Evolutionary conservation across 1,139 yeast genomes (phyloP).

Genomic region (Sugiyamaella neomexicana): DNA sequence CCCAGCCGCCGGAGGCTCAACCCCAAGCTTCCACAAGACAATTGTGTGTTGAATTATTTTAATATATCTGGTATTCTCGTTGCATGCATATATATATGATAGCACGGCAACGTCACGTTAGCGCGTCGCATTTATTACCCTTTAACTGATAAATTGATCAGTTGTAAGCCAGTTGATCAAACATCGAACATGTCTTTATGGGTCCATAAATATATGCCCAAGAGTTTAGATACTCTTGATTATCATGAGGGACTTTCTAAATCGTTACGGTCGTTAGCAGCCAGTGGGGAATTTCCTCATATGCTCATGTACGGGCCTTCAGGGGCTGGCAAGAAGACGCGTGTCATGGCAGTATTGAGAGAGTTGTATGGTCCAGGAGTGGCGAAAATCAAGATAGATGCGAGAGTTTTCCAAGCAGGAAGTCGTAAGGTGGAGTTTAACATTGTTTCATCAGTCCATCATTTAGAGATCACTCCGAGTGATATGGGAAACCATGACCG

Average conservation of each 20-base stretch:
- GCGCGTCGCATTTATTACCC: too few species aligned
- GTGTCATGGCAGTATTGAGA: conserved; percentile 76
- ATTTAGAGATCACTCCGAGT: conserved; percentile 92
- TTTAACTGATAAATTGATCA: not conserved
- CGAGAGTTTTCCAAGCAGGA: conserved; percentile 74
- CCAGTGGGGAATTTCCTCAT: conserved; percentile 89
- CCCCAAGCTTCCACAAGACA: not conserved
- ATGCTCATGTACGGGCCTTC: conserved; percentile 89
- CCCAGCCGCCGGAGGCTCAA: not conserved
- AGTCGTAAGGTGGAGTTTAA: conserved; percentile 84
- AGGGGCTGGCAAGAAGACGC: conserved; percentile 96
- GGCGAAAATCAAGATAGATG: conserved; percentile 83
- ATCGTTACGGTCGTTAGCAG: conserved; percentile 57
- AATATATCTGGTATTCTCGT: too few species aligned
- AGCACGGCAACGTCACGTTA: too few species aligned
- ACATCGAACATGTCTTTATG: conserved; percentile 84
- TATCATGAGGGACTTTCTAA: conserved; percentile 67
- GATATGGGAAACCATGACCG: conserved; percentile 96
- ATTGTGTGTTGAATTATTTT: too few species aligned
- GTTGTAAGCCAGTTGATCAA: too few species aligned
- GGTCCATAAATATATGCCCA: conserved; percentile 95
- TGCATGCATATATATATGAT: too few species aligned
- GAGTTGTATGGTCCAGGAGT: conserved; percentile 83
- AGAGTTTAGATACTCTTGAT: conserved; percentile 58
- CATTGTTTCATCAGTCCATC: conserved; percentile 86